A percentile compares a stretch with the other conserved stretches of the same genome.
These are phyloP conservation scores for Heliosperma pusillum DNA, from an alignment of 148 eudicot genomes.

Conservation along the genomic window DNA sequence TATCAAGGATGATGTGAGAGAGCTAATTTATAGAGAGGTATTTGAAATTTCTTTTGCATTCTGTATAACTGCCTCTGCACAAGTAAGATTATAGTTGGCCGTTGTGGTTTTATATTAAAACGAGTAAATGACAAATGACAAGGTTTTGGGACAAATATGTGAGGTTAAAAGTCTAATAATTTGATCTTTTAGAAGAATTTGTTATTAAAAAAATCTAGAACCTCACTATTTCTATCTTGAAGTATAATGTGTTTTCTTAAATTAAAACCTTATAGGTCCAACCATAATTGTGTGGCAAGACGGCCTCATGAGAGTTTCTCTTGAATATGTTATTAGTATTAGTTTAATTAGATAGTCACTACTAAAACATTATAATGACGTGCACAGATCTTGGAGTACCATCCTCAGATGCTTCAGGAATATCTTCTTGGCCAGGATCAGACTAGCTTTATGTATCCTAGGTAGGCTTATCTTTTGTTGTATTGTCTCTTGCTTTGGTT, in stretches of 20 bases:
- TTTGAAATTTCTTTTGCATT: constrained; percentile 6
- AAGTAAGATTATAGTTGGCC: not conserved
- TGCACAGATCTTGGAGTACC: constrained; percentile 91
- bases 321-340: not conserved
- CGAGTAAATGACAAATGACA: not conserved
- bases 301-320: not conserved
- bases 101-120: not conserved
- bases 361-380: constrained; percentile 31
- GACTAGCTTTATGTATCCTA: constrained; percentile 89
- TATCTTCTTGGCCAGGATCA: constrained; percentile 71
- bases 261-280: not conserved
- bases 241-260: not conserved
- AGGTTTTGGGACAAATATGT: not conserved
- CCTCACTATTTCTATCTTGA: not conserved
- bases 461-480: constrained; percentile 36
- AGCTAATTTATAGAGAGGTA: constrained; percentile 90
- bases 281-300: not conserved
- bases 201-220: not conserved
- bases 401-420: constrained; percentile 92
- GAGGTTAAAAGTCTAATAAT: not conserved
- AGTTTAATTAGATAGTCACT: constrained; percentile 21
- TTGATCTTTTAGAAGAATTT: not conserved
- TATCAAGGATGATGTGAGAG: constrained; percentile 71
- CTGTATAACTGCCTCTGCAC: not conserved
- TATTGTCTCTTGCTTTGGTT: not conserved